A percentile compares a stretch with the other conserved stretches of the same genome.
Evolutionary conservation across 139 green algal species (phyloP).

Genomic region (Picochlorum sp.): DNA sequence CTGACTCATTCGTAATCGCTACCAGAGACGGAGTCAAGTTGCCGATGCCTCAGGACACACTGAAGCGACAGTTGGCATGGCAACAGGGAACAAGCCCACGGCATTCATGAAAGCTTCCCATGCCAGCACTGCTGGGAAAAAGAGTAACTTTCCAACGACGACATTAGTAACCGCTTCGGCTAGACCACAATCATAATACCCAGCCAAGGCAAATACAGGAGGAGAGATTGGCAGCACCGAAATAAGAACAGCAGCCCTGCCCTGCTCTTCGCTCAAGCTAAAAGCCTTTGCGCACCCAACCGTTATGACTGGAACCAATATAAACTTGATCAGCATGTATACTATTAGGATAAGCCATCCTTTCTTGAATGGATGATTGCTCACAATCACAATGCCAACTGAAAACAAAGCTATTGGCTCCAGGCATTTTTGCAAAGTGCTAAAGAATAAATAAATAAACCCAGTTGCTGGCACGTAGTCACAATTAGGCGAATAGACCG

Average conservation of each 20-base stretch:
- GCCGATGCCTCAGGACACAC: neutral
- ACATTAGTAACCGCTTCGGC: neutral
- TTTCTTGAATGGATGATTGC: neutral
- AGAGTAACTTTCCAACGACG: neutral
- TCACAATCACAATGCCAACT: neutral
- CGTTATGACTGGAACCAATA: neutral
- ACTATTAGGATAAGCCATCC: neutral
- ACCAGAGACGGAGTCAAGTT: too few species aligned
- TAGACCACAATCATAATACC: neutral
- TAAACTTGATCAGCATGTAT: neutral
- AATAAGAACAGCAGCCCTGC: slow-evolving; percentile 14
- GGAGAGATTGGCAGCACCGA: slow-evolving; percentile 16
- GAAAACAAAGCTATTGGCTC: neutral
- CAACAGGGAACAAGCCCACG: neutral
- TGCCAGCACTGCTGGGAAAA: neutral
- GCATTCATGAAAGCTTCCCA: neutral
- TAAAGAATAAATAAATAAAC: neutral
- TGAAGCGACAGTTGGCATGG: neutral
- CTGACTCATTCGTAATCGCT: too few species aligned
- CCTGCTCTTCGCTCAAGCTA: neutral
- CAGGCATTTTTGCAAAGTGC: neutral
- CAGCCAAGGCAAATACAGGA: slow-evolving; percentile 6
- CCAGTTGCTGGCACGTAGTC: neutral
- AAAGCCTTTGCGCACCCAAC: slow-evolving; percentile 11
- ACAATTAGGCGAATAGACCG: neutral